Base-by-base conservation (phyloP, 805 yeast genomes). In the Nakazawaea ambrosiae region DNA sequence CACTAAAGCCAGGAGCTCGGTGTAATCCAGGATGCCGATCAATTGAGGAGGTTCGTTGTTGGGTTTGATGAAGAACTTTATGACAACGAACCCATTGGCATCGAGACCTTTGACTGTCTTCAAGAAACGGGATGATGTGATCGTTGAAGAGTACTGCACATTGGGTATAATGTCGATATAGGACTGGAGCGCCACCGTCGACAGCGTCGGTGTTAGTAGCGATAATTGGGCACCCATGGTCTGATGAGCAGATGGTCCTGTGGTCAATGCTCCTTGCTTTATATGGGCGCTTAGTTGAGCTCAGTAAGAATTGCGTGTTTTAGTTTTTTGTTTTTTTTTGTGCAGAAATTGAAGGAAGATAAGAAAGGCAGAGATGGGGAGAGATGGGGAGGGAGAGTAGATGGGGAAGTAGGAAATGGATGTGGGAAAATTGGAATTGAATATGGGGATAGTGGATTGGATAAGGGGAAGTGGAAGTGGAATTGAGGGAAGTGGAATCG, bases 171-270 rank as follows among this genome's bases (percentile, higher is more conserved):
- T 86, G 50, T 88, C 88, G 20, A 90, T 74, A 48, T 89, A 90
- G 1, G 97, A 89, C 17, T 90, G 87, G 2, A 88, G 70, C 5
- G 95, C 96, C 49, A 90, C 85, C 1, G 96, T 85, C 3, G 95
- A 88, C 1, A 95, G 87, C 3, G 95, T 78, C 10, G 96, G 96
- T 8, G 96, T 85, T 54, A 87, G 61, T 24, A 85, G 65, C 2
- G 97, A 89, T 43, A 90, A 63, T 53, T 83, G 84, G 11, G 85
- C 86, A 12, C 96, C 97, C 97, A 89, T 88, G n/a, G 3, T n/a
- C n/a, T n/a, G n/a, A n/a, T n/a, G n/a, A n/a, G n/a, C n/a, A n/a
- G n/a, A n/a, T n/a, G n/a, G 15, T 26, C 16, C 28, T 26, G 4
- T 4, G 15, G 7, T 26, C 28, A n/a, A 7, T 26, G 15, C 28